Conservation (phyloP, 306 rosid genomes). For the Inga leiocalycina region DNA sequence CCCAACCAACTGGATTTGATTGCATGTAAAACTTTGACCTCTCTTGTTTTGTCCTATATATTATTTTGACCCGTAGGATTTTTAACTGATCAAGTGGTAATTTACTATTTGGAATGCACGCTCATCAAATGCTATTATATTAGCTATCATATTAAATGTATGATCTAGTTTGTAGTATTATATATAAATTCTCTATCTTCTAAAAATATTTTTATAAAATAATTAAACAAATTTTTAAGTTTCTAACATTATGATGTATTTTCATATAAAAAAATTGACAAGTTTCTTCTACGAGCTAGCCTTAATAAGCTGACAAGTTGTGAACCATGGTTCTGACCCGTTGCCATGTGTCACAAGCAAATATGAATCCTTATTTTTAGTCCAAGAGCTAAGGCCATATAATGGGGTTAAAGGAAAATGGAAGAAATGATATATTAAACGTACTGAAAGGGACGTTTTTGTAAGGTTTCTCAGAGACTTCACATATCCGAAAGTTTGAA, state of each 20-base stretch:
- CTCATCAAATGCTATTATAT: constrained; percentile 9
- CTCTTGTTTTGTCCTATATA: constrained; percentile 7
- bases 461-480: background rate
- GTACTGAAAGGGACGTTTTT: background rate
- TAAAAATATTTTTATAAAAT: background rate
- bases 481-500: background rate
- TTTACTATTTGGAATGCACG: background rate
- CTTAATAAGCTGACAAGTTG: background rate
- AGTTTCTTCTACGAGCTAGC: background rate
- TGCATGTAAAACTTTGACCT: constrained; percentile 33
- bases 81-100: constrained; percentile 29
- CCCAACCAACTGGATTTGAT: constrained; percentile 70
- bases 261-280: background rate
- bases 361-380: background rate
- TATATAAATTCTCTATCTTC: background rate
- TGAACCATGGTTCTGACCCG: background rate
- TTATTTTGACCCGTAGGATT: constrained; percentile 32
- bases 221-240: background rate
- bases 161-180: no score
- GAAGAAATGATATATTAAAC: background rate
- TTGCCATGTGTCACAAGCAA: constrained; percentile 4
- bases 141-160: no score
- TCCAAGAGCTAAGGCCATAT: background rate
- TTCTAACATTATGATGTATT: background rate
- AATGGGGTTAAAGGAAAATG: background rate